Percentiles rank a stretch among this genome's conserved stretches.
phyloP scores from a whole-genome alignment of 257 asterid species.

The Lycium barbarum region DNA sequence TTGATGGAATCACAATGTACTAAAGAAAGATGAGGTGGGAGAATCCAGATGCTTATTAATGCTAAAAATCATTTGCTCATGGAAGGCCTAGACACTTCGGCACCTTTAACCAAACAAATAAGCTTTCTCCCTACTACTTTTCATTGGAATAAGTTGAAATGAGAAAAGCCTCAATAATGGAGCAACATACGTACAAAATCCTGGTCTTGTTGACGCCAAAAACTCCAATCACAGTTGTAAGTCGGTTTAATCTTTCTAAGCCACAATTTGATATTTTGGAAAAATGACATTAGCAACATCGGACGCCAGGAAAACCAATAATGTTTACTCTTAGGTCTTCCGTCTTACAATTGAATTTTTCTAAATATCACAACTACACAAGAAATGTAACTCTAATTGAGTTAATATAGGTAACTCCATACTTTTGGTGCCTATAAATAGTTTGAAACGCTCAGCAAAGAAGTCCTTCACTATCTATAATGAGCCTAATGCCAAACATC shows the following conservation, averaged over 20 bases:
- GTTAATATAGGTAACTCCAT: neutral
- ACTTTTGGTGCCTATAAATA: neutral
- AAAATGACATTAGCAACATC: neutral
- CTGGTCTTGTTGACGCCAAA: neutral
- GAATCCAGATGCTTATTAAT: neutral
- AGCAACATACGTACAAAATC: neutral
- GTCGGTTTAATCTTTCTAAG: conserved; percentile 17
- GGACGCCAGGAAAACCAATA: neutral
- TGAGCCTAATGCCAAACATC: neutral
- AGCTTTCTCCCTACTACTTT: neutral
- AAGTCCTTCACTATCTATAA: too few relatives aligned
- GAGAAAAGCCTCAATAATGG: neutral
- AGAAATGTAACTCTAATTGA: neutral
- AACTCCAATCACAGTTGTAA: neutral
- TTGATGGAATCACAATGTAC: neutral
- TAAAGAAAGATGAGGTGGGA: neutral
- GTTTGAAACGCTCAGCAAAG: too few relatives aligned
- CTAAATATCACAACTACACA: neutral
- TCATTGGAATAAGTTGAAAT: neutral
- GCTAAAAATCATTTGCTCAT: neutral
- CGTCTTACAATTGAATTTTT: neutral
- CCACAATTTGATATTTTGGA: neutral
- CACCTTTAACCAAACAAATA: conserved; percentile 3
- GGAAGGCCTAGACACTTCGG: neutral
- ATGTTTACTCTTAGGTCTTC: neutral